phyloP scores from a whole-genome alignment of 2,329 filamentous ascomycete species.

The Clarireedia sp. region DNA sequence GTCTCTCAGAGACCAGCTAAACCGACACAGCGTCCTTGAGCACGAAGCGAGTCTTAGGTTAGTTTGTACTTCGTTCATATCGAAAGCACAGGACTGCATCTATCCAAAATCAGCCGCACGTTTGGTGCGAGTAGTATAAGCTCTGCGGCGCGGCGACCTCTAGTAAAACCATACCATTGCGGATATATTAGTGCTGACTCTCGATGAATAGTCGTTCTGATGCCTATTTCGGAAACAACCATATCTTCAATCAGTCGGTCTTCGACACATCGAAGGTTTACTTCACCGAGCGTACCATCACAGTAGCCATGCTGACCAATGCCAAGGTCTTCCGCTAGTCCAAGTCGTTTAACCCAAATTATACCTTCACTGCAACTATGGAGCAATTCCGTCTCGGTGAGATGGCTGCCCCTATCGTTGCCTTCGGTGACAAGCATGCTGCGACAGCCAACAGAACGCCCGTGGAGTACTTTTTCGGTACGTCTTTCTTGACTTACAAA shows the following conservation, averaged over 20 bases:
- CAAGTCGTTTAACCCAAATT: not conserved
- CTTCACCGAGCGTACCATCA: not conserved
- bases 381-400: not conserved
- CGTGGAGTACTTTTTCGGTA: not conserved
- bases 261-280: conserved; percentile 22
- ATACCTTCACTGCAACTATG: not conserved
- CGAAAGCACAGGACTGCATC: too few relatives aligned
- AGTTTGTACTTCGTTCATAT: conserved; percentile 16
- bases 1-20: conserved; percentile 16
- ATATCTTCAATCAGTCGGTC: conserved; percentile 44
- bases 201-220: conserved; percentile 36
- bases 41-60: not conserved
- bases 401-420: not conserved
- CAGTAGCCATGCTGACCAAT: not conserved
- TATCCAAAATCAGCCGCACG: too few relatives aligned
- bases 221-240: conserved; percentile 42
- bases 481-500: not conserved
- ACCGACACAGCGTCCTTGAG: not conserved
- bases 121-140: too few relatives aligned
- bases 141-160: too few relatives aligned
- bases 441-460: not conserved
- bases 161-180: conserved; percentile 22
- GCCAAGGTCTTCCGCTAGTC: not conserved
- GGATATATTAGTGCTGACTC: conserved; percentile 33
- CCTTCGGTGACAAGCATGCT: not conserved